phyloP scores from a whole-genome alignment of 495 filamentous ascomycete species.

The Trichoderma asperelloides region DNA sequence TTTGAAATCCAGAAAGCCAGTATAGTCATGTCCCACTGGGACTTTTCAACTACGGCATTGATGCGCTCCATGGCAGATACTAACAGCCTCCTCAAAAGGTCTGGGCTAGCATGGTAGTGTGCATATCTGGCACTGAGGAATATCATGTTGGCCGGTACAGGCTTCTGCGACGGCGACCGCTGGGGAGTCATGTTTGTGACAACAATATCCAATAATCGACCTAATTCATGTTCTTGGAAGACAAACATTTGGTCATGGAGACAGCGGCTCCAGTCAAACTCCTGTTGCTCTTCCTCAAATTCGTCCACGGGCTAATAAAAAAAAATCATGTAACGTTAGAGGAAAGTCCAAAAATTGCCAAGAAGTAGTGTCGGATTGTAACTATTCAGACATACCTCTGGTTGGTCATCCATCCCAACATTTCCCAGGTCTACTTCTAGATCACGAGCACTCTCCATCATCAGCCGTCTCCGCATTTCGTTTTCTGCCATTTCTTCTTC shows the following conservation, averaged over 20 bases:
- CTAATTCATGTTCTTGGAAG: constrained; percentile 89
- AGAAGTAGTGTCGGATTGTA: background rate
- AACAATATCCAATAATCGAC: constrained; percentile 84
- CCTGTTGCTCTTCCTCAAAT: constrained; percentile 78
- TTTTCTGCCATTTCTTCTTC: constrained; percentile 97
- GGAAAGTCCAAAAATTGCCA: background rate
- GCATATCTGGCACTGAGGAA: constrained; percentile 95
- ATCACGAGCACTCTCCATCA: constrained; percentile 99
- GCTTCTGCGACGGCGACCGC: constrained; percentile 90
- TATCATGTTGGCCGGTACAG: constrained; percentile 92
- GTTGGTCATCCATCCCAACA: constrained; percentile 89
- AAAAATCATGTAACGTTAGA: background rate
- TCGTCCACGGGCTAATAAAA: constrained; percentile 62
- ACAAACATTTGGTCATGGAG: constrained; percentile 99
- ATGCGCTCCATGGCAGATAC: constrained; percentile 90
- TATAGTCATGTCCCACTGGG: constrained; percentile 99
- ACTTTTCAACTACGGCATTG: constrained; percentile 83
- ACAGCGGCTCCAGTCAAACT: constrained; percentile 96
- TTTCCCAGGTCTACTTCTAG: constrained; percentile 95
- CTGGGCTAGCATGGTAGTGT: constrained; percentile 86
- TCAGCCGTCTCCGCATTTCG: constrained; percentile 92
- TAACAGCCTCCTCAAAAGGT: constrained; percentile 71
- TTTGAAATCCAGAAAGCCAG: constrained; percentile 99
- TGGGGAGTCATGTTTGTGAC: constrained; percentile 98
- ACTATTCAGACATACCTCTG: constrained; percentile 43